These are phyloP conservation scores for Lachnellula occidentalis DNA, from an alignment of 2,329 filamentous ascomycete species.

Conservation along the genomic window DNA sequence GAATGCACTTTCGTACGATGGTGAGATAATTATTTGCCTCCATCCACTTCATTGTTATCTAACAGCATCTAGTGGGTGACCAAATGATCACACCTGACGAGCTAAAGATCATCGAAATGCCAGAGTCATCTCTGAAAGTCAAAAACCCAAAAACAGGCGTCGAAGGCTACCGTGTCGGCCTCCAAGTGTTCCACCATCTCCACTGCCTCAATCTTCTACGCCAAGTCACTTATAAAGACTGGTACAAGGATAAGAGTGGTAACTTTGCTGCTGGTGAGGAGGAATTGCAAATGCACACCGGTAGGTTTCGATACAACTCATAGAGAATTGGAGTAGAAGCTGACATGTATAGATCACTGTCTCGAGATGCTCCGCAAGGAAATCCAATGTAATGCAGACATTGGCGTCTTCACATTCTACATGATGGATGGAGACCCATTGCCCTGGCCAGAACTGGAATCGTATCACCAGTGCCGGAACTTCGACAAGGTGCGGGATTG, in stretches of 20 bases:
- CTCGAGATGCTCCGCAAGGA: conserved; percentile 48
- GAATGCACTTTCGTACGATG: conserved; percentile 47
- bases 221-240: conserved; percentile 44
- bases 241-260: conserved; percentile 42
- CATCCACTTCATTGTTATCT: neutral
- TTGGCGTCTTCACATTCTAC: conserved; percentile 50
- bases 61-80: conserved; percentile 44
- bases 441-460: conserved; percentile 51
- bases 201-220: conserved; percentile 36
- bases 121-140: conserved; percentile 46
- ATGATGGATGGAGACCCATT: conserved; percentile 38
- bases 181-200: conserved; percentile 36
- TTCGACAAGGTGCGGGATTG: conserved; percentile 47
- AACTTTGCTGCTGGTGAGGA: conserved; percentile 40
- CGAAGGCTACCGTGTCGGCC: conserved; percentile 51
- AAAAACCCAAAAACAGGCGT: conserved; percentile 50
- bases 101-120: conserved; percentile 47
- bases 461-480: conserved; percentile 48
- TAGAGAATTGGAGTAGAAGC: neutral
- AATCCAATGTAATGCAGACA: conserved; percentile 50
- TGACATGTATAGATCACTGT: conserved; percentile 40
- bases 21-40: conserved; percentile 23
- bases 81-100: conserved; percentile 53
- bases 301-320: conserved; percentile 5
- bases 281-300: conserved; percentile 38